Evolutionary conservation across 345 rosid species (phyloP).

Genomic region (Laguncularia racemosa): DNA sequence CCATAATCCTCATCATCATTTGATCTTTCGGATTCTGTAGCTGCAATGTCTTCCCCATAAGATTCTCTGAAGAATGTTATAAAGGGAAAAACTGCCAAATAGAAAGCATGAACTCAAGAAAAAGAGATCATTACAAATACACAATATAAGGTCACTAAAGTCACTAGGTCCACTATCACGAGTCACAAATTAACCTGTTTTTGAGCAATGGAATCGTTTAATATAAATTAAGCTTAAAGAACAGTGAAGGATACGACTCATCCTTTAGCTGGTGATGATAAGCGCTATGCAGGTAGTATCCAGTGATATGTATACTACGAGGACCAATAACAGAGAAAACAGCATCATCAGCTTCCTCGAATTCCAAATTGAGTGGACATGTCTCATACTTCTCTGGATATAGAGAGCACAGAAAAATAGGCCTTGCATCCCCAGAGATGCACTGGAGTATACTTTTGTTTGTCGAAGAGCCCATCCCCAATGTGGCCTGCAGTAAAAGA

Average conservation of each 20-base stretch:
- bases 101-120: neutral
- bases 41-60: conserved; percentile 57
- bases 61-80: conserved; percentile 37
- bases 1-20: conserved; percentile 48
- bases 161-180: neutral
- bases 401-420: conserved; percentile 53
- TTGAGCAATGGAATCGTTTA: neutral
- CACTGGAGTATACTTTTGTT: conserved; percentile 53
- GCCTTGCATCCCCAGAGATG: conserved; percentile 55
- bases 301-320: conserved; percentile 58
- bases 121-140: neutral
- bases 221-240: neutral
- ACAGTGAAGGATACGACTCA: conserved; percentile 51
- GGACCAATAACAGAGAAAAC: conserved; percentile 71
- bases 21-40: conserved; percentile 48
- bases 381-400: conserved; percentile 43
- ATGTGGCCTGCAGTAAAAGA: conserved; percentile 42
- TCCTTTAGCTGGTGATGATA: conserved; percentile 17
- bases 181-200: neutral
- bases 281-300: conserved; percentile 32
- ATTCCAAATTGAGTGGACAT: conserved; percentile 60
- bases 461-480: conserved; percentile 38
- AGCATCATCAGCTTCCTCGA: conserved; percentile 64
- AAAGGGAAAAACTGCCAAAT: conserved; percentile 9
- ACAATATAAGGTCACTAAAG: too few relatives aligned